Percentiles rank a stretch among this genome's conserved stretches.
Evolutionary conservation across 805 yeast genomes (phyloP).

Genomic region (Candida wancherniae): DNA sequence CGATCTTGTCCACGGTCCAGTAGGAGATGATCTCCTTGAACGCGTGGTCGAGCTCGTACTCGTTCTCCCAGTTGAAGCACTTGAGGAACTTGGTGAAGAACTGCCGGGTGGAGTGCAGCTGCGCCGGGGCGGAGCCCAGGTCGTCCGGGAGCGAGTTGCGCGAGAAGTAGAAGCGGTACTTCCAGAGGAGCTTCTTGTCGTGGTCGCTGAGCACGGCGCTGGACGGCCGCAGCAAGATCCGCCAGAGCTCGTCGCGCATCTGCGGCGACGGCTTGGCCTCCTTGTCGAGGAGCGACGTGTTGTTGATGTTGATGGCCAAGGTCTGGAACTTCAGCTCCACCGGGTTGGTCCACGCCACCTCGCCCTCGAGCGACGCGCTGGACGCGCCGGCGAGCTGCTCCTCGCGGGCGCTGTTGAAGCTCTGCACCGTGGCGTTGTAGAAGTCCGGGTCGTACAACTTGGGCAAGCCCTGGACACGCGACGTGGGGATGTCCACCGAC

Average conservation of each 20-base stretch:
- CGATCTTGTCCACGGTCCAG: constrained; percentile 61
- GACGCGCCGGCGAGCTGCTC: constrained; percentile 3
- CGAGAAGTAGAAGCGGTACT: constrained; percentile 69
- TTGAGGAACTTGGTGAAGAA: constrained; percentile 75
- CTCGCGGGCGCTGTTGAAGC: constrained; percentile 8
- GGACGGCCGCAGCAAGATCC: constrained; percentile 72
- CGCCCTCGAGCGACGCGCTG: constrained; percentile 22
- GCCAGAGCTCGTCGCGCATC: constrained; percentile 65
- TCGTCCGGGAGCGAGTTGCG: constrained; percentile 40
- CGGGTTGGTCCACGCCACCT: no score
- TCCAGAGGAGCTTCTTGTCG: constrained; percentile 88
- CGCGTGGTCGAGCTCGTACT: constrained; percentile 73
- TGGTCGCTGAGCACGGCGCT: constrained; percentile 75
- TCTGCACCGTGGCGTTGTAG: constrained; percentile 14
- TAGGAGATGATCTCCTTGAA: constrained; percentile 64
- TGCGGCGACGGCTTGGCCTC: constrained; percentile 87
- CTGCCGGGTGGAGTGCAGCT: constrained; percentile 46
- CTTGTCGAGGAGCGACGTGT: constrained; percentile 69
- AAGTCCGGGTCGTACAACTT: constrained; percentile 46
- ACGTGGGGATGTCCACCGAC: constrained; percentile 28
- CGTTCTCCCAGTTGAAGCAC: constrained; percentile 85
- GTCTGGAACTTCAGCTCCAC: constrained; percentile 83
- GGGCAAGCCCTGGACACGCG: constrained; percentile 17
- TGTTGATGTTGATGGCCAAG: constrained; percentile 72
- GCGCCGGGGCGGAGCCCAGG: constrained; percentile 22